Base-by-base conservation (phyloP, 257 asterid genomes). In the Penstemon eatonii region DNA sequence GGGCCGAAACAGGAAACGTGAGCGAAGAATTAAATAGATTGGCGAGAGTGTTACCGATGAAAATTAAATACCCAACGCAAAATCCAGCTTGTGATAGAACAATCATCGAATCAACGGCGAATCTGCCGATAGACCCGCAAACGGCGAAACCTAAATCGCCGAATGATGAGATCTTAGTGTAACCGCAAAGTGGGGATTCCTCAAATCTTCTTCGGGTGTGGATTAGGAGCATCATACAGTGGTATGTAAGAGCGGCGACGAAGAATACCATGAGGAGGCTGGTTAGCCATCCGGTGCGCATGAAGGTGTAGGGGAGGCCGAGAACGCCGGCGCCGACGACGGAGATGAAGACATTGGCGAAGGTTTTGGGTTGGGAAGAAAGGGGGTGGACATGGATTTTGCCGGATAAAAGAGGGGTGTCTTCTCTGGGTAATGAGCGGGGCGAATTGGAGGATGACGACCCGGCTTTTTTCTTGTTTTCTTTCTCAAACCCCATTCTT, bases 311-410 rank as follows among this genome's bases (percentile, higher is more conserved):
- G 7, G 98, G 98, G 4, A 92, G 87, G 67, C 97, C 93, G 55
- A 90, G 95, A 46, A 90, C 98, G 6, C 98, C 97, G 55, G 96
- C 97, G 9, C 97, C 97, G 64, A 88, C 96, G 52, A 92, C 81
- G 64, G 96, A 78, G 40, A 90, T 85, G 73, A 92, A 90, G 44
- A 92, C 90, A 15, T 88, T 92, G 39, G 97, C 96, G 76, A 85
- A 86, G 13, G 98, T 86, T 75, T 92, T 92, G 68, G 83, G 71
- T 8, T 78, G 86, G 18, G 98, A 90, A 15, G 98, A 90, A 3
- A 78, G 81, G n/a, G 4, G 4, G 10, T 79, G 86, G 33, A 66
- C 67, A 40, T 47, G 72, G 63, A 67, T 79, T 45, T 44, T 12
- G 73, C 45, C 65, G 46, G 84, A 61, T 57, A 92, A 42, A 3